Percentiles rank a stretch among this genome's conserved stretches.
Evolutionary conservation across 225 moss, liverwort and hornwort genomes (phyloP).

Genomic region (Pseudisothecium myosuroides): DNA sequence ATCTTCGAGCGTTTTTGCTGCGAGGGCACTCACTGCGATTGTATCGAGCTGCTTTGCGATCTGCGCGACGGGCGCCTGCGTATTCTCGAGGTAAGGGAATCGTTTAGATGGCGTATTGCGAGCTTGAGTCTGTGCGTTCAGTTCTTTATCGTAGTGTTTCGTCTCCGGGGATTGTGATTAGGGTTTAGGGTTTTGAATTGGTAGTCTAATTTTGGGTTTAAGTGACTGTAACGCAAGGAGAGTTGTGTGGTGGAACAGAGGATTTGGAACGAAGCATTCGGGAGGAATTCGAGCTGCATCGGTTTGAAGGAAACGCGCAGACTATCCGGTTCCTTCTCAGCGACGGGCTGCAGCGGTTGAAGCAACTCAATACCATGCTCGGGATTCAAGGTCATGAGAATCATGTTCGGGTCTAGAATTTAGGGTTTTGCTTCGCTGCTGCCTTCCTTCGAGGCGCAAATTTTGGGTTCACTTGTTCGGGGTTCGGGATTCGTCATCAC

Average conservation of each 20-base stretch:
- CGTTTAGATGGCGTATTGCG: background rate
- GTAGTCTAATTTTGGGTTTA: background rate
- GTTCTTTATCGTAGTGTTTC: background rate
- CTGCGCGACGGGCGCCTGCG: slow-evolving; percentile 74
- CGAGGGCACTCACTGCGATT: slow-evolving; percentile 66
- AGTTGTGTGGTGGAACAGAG: slow-evolving; percentile 13
- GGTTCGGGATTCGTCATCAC: background rate
- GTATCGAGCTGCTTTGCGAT: slow-evolving; percentile 68
- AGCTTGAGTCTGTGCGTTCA: background rate
- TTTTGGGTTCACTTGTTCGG: background rate
- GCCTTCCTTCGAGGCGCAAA: background rate
- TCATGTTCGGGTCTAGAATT: background rate
- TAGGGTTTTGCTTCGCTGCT: background rate
- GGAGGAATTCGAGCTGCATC: slow-evolving; percentile 67
- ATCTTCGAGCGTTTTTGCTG: slow-evolving; percentile 61
- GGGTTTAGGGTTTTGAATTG: background rate
- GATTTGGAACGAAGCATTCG: slow-evolving; percentile 57
- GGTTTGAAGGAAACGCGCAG: slow-evolving; percentile 39
- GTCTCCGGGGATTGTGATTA: background rate
- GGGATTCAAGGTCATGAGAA: slow-evolving; percentile 69
- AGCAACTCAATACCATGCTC: slow-evolving; percentile 72
- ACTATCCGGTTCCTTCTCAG: slow-evolving; percentile 66
- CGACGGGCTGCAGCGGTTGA: slow-evolving; percentile 73
- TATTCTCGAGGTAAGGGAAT: slow-evolving; percentile 40
- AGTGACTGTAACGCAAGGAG: background rate